phyloP scores from a whole-genome alignment of 2,329 filamentous ascomycete genomes.

The Coleophoma crateriformis region DNA sequence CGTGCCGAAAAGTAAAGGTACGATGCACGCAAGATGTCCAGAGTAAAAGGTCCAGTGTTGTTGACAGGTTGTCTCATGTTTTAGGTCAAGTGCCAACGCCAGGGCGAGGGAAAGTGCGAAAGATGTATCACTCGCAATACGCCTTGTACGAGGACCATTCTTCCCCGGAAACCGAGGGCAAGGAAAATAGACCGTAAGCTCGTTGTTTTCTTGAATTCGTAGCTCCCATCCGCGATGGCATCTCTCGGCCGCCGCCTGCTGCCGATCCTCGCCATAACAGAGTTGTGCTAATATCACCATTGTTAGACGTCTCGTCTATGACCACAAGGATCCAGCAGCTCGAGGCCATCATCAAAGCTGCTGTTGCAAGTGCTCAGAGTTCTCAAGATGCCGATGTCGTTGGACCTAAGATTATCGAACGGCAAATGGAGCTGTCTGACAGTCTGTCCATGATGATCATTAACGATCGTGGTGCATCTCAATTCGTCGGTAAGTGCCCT shows the following conservation, averaged over 20 bases:
- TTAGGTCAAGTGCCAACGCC: neutral
- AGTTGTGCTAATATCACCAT: no score
- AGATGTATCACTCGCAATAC: neutral
- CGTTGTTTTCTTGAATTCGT: neutral
- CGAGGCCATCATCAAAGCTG: neutral
- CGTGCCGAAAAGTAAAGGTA: neutral
- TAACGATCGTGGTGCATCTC: conserved; percentile 1
- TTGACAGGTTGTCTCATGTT: neutral
- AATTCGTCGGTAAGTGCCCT: conserved; percentile 1
- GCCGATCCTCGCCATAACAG: no score
- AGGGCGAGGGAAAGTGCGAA: neutral
- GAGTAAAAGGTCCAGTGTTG: neutral
- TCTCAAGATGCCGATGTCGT: neutral
- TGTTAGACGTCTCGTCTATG: neutral
- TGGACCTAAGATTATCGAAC: neutral
- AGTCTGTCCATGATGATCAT: conserved; percentile 5
- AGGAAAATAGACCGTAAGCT: neutral
- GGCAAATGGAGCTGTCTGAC: neutral
- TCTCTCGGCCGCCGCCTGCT: no score
- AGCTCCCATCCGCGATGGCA: no score
- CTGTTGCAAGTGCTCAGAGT: neutral
- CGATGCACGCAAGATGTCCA: neutral
- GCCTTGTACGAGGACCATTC: neutral
- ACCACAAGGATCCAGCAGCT: neutral
- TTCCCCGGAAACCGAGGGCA: conserved; percentile 3